phyloP scores from a whole-genome alignment of 169 alveolate species.

The Plasmodium berghei region DNA sequence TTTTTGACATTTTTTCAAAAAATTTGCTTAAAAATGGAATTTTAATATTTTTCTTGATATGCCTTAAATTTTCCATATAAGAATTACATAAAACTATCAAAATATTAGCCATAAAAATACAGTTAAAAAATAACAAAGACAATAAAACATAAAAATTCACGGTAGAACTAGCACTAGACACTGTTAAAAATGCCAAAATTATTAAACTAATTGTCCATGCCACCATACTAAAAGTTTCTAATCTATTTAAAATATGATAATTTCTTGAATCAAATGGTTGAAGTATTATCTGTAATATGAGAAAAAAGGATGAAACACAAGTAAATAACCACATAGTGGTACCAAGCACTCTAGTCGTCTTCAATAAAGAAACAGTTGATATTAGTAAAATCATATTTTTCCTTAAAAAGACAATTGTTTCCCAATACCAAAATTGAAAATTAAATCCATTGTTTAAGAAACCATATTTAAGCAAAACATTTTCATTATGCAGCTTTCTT shows the following conservation, averaged over 20 bases:
- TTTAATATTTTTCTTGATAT: conserved; percentile 61
- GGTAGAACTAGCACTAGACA: conserved; percentile 67
- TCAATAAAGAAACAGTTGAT: conserved; percentile 83
- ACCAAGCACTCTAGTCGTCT: conserved; percentile 81
- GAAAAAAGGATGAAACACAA: conserved; percentile 83
- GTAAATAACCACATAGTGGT: conserved; percentile 87
- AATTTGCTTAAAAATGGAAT: conserved; percentile 77
- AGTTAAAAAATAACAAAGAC: conserved; percentile 73
- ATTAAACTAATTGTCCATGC: conserved; percentile 87
- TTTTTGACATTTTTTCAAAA: conserved; percentile 76
- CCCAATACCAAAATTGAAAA: conserved; percentile 90
- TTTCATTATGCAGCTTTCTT: conserved; percentile 82
- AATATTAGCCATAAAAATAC: conserved; percentile 77
- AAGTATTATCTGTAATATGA: conserved; percentile 82
- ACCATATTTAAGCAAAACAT: conserved; percentile 87
- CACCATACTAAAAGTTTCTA: conserved; percentile 88
- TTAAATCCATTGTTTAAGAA: conserved; percentile 89
- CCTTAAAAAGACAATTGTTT: conserved; percentile 87
- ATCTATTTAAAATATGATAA: conserved; percentile 84
- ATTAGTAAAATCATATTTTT: conserved; percentile 85
- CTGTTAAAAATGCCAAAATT: conserved; percentile 72
- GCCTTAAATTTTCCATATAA: conserved; percentile 78
- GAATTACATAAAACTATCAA: conserved; percentile 73
- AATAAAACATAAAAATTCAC: conserved; percentile 51
- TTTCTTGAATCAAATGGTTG: conserved; percentile 89